Conservation (phyloP, 2,329 filamentous ascomycete genomes). For the Talaromyces sp. region DNA sequence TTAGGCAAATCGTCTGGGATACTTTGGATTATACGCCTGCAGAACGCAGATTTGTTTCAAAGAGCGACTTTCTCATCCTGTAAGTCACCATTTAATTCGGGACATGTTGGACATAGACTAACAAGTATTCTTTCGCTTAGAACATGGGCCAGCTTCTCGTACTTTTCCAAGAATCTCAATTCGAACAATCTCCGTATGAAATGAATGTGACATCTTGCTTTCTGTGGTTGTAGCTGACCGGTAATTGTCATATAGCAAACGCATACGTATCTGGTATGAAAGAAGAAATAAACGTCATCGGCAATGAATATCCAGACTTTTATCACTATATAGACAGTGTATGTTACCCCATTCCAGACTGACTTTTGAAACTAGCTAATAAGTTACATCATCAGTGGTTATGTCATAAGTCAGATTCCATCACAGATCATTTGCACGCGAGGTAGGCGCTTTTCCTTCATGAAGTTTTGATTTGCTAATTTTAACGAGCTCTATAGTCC, state of each 20-base stretch:
- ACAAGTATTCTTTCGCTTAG: not conserved
- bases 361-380: not conserved
- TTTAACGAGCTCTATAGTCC: conserved; percentile 19
- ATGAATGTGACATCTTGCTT: not conserved
- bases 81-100: not conserved
- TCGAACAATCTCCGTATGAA: conserved; percentile 15
- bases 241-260: conserved; percentile 5
- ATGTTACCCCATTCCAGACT: conserved; percentile 18
- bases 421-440: conserved; percentile 19
- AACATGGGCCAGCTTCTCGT: conserved; percentile 18
- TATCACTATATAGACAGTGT: conserved; percentile 29
- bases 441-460: conserved; percentile 15
- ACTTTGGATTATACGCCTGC: conserved; percentile 12
- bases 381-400: conserved; percentile 3
- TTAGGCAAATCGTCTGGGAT: conserved; percentile 14
- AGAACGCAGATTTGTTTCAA: conserved; percentile 14
- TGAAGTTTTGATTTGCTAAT: conserved; percentile 27
- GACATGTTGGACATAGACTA: not conserved
- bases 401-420: conserved; percentile 25
- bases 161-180: conserved; percentile 20
- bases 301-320: conserved; percentile 33
- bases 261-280: conserved; percentile 46
- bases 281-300: conserved; percentile 34
- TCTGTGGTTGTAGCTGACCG: not conserved
- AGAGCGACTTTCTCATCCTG: conserved; percentile 16